phyloP scores from a whole-genome alignment of 2,329 filamentous ascomycete genomes.

The Ceratocystis smalleyi region DNA sequence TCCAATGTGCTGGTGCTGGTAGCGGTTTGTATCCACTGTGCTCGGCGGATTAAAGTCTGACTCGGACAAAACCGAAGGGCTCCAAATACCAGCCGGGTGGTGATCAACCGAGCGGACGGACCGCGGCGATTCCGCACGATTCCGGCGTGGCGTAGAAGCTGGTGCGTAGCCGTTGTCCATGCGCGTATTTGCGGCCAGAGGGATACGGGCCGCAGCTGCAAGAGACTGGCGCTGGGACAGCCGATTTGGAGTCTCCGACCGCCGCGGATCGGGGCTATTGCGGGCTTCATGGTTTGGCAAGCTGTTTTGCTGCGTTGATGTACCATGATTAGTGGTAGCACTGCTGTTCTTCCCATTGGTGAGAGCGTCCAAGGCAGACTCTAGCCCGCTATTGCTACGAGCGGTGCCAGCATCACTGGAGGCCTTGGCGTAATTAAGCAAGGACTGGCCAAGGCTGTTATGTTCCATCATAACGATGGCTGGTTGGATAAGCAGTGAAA shows the following conservation, averaged over 20 bases:
- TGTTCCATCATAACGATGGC: conserved; percentile 5
- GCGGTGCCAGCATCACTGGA: conserved; percentile 11
- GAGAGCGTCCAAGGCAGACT: conserved; percentile 12
- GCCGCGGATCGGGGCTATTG: conserved; percentile 9
- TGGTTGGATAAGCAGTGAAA: neutral
- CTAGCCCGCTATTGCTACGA: conserved; percentile 8
- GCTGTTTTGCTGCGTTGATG: neutral
- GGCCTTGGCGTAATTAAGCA: conserved; percentile 14
- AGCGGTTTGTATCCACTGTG: conserved; percentile 12
- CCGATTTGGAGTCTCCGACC: conserved; percentile 13
- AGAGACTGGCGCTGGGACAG: conserved; percentile 10
- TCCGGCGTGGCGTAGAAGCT: conserved; percentile 2
- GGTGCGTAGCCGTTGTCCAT: neutral
- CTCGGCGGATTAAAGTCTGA: conserved; percentile 18
- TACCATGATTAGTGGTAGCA: neutral
- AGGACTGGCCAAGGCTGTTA: conserved; percentile 8
- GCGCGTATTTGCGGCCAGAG: neutral
- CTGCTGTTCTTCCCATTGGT: conserved; percentile 2
- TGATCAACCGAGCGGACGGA: conserved; percentile 15
- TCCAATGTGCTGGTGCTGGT: neutral
- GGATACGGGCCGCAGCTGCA: conserved; percentile 12
- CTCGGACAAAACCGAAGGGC: conserved; percentile 17
- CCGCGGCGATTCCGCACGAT: conserved; percentile 7
- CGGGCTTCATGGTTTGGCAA: neutral
- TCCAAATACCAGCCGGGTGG: conserved; percentile 16